Evolutionary conservation across 768 basidiomycete species (phyloP).

Genomic region (Mycena olivaceomarginata): DNA sequence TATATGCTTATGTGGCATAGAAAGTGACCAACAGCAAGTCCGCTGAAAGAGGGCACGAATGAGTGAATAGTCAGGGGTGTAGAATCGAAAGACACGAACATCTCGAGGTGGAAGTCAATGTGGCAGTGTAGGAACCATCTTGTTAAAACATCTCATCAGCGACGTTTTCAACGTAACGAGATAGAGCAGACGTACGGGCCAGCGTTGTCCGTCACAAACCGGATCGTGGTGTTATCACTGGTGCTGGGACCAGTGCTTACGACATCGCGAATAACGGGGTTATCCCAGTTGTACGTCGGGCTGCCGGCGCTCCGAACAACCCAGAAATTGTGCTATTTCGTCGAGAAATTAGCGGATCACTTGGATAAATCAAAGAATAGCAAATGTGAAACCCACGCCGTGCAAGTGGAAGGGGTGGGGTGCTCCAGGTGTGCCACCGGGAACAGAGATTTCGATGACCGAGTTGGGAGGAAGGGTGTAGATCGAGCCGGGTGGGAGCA

Average conservation of each 20-base stretch:
- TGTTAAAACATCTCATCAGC: not conserved
- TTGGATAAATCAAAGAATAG: not conserved
- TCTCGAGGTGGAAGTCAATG: conserved; percentile 66
- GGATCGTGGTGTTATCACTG: conserved; percentile 69
- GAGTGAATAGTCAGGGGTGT: not conserved
- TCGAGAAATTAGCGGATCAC: not conserved
- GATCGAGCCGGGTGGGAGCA: not conserved
- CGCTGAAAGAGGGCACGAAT: conserved; percentile 18
- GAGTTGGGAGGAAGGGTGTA: conserved; percentile 57
- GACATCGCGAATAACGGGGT: conserved; percentile 78
- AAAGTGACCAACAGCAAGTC: conserved; percentile 40
- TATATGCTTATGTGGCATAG: not conserved
- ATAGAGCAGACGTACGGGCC: conserved; percentile 70
- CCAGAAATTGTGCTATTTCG: conserved; percentile 51
- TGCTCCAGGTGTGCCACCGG: conserved; percentile 45
- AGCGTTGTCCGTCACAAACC: conserved; percentile 81
- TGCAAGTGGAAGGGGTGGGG: conserved; percentile 70
- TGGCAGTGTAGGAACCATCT: conserved; percentile 46
- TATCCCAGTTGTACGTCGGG: conserved; percentile 63
- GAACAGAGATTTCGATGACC: conserved; percentile 62
- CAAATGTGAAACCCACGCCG: conserved; percentile 58
- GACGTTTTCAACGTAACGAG: not conserved
- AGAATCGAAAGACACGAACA: conserved; percentile 43
- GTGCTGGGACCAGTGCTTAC: conserved; percentile 61
- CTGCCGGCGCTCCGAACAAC: conserved; percentile 66